Percentiles rank a stretch among this genome's conserved stretches.
phyloP scores from a whole-genome alignment of 805 yeast genomes.

The Kuraishia piskuri region DNA sequence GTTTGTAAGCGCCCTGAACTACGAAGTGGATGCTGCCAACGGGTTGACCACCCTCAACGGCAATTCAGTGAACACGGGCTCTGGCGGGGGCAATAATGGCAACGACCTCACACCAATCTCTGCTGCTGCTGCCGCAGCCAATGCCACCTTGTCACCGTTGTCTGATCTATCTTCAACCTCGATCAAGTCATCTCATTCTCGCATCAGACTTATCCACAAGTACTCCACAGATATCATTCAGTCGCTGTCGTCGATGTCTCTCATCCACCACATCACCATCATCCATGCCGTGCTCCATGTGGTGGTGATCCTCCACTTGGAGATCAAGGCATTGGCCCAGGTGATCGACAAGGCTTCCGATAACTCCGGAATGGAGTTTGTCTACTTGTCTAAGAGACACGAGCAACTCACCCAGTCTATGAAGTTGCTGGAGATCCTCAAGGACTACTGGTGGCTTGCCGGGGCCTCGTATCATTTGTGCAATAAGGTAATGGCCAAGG shows the following conservation, averaged over 20 bases:
- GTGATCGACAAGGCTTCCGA: conserved; percentile 3
- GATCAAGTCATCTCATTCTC: not conserved
- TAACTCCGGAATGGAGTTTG: not conserved
- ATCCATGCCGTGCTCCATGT: conserved; percentile 21
- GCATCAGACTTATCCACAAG: conserved; percentile 1
- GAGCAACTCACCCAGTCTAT: conserved; percentile 10
- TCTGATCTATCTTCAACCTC: not conserved
- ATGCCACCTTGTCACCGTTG: not conserved
- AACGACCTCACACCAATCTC: not conserved
- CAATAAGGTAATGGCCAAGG: conserved; percentile 10
- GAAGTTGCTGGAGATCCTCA: conserved; percentile 10
- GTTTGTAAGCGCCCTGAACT: conserved; percentile 7
- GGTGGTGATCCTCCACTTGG: conserved; percentile 18
- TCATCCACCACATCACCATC: conserved; percentile 16
- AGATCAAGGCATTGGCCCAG: conserved; percentile 15
- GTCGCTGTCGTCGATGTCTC: conserved; percentile 6
- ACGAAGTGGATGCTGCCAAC: not conserved
- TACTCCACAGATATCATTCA: conserved; percentile 11
- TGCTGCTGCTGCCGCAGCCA: not conserved
- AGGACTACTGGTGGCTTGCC: conserved; percentile 21
- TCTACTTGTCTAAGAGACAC: conserved; percentile 9
- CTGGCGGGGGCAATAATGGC: not conserved
- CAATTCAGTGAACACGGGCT: not conserved
- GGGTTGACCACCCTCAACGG: not conserved
- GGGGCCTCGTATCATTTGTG: conserved; percentile 19